A percentile compares a stretch with the other conserved stretches of the same genome.
These are phyloP conservation scores for Paramecium sexaurelia DNA, from an alignment of 73 alveolate genomes.

Conservation along the genomic window DNA sequence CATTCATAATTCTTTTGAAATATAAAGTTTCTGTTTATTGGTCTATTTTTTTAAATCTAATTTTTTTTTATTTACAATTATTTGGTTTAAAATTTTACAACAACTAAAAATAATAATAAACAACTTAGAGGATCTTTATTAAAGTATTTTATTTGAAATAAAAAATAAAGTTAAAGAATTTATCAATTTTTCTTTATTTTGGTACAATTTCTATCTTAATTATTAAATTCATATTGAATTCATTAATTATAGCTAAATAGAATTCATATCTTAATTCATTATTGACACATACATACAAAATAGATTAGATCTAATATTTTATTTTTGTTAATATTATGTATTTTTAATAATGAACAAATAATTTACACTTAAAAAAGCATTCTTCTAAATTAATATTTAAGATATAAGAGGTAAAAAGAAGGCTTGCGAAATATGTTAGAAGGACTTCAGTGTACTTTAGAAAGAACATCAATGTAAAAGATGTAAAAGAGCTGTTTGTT, in stretches of 20 bases:
- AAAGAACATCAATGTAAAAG: slow-evolving; percentile 55
- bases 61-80: too few relatives aligned
- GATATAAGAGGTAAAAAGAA: slow-evolving; percentile 55
- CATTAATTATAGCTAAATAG: too few relatives aligned
- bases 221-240: too few relatives aligned
- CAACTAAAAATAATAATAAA: too few relatives aligned
- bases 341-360: not conserved
- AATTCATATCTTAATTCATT: too few relatives aligned
- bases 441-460: slow-evolving; percentile 9
- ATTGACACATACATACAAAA: too few relatives aligned
- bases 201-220: too few relatives aligned
- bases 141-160: too few relatives aligned
- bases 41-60: not conserved
- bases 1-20: not conserved
- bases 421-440: slow-evolving; percentile 44
- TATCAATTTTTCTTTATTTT: too few relatives aligned
- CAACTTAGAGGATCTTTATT: too few relatives aligned
- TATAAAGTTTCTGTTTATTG: not conserved
- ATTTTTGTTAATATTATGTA: not conserved
- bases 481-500: slow-evolving; percentile 59
- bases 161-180: not conserved
- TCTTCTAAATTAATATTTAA: slow-evolving; percentile 28
- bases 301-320: not conserved
- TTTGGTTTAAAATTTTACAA: too few relatives aligned
- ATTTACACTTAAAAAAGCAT: slow-evolving; percentile 40